Conservation (phyloP, 2,329 filamentous ascomycete genomes). For the Monilinia polystroma region DNA sequence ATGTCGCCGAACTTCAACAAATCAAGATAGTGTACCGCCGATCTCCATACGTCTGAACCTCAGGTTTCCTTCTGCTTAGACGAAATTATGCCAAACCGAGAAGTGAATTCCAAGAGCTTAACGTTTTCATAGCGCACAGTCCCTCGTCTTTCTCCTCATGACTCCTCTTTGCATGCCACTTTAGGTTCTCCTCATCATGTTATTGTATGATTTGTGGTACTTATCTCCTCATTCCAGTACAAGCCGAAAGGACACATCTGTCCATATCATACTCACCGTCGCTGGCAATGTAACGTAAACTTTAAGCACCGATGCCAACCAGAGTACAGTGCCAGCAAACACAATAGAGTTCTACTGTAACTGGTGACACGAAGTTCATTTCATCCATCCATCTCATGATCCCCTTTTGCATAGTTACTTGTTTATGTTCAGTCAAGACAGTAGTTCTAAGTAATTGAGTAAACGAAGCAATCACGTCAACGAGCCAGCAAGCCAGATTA, state of each 20-base stretch:
- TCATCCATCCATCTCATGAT: background rate
- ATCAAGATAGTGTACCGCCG: background rate
- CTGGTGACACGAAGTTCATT: background rate
- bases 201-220: background rate
- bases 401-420: background rate
- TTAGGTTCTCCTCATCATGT: background rate
- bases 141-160: background rate
- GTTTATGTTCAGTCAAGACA: no score
- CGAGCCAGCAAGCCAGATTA: no score
- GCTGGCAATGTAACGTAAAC: background rate
- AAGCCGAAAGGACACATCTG: background rate
- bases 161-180: background rate
- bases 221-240: background rate
- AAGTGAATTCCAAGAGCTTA: constrained; percentile 11
- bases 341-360: background rate
- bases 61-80: background rate
- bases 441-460: no score
- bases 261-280: background rate
- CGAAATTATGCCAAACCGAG: background rate
- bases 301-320: background rate
- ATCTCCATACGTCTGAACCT: background rate
- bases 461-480: no score
- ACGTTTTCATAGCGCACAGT: constrained; percentile 9
- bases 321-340: background rate
- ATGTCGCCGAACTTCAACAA: background rate